A percentile compares a stretch with the other conserved stretches of the same genome.
Evolutionary conservation across 192 early-diverging fungal genomes (phyloP).

Genomic region (Funneliformis geosporum): DNA sequence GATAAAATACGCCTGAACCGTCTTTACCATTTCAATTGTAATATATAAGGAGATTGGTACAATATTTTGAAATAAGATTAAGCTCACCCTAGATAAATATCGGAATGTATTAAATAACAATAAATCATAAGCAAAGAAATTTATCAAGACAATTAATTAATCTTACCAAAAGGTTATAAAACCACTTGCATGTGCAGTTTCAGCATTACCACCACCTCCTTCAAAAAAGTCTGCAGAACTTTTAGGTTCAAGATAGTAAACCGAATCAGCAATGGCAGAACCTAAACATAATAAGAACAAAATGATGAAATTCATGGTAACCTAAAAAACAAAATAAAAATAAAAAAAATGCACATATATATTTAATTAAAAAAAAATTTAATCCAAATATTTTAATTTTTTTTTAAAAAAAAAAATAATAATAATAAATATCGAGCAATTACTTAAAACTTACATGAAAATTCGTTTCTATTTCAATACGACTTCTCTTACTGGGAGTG

Average conservation of each 20-base stretch:
- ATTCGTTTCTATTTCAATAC: conserved; percentile 91
- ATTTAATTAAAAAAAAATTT: neutral
- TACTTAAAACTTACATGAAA: conserved; percentile 61
- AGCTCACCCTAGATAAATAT: conserved; percentile 60
- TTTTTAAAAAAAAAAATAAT: conserved; percentile 16
- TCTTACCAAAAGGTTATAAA: conserved; percentile 74
- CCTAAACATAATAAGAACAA: conserved; percentile 74
- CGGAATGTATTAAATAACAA: neutral
- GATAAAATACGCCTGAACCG: conserved; percentile 91
- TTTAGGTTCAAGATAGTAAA: conserved; percentile 58
- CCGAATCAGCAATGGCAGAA: conserved; percentile 63
- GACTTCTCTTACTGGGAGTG: conserved; percentile 90
- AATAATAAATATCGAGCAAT: neutral
- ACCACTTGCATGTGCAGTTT: conserved; percentile 55
- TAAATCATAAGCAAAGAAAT: neutral
- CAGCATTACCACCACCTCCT: conserved; percentile 47
- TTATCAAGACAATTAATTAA: neutral
- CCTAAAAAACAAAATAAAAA: conserved; percentile 44
- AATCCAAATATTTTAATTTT: neutral
- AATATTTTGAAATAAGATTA: conserved; percentile 94
- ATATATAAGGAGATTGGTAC: conserved; percentile 96
- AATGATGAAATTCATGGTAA: conserved; percentile 77
- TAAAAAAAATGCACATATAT: no score
- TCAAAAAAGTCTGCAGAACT: conserved; percentile 56
- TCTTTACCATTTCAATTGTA: conserved; percentile 90